Percentiles rank a stretch among this genome's conserved stretches.
Conservation (phyloP, 129 eudicot genomes). For the Escallonia rubra region DNA sequence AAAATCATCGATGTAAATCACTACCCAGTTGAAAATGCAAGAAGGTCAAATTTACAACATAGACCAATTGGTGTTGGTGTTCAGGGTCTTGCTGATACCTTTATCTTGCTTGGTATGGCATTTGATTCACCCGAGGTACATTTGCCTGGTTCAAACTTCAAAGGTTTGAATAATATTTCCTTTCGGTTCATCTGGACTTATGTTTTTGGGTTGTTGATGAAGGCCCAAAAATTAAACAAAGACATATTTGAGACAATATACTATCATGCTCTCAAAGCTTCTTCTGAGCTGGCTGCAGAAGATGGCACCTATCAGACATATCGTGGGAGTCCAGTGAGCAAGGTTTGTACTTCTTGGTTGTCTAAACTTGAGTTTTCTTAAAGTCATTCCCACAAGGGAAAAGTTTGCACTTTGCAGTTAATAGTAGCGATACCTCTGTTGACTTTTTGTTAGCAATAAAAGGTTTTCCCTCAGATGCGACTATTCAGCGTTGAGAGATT, state of each 20-base stretch:
- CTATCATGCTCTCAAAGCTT: conserved; percentile 47
- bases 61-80: conserved; percentile 77
- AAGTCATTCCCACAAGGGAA: too few species aligned
- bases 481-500: not conserved
- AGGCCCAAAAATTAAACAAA: conserved; percentile 59
- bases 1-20: conserved; percentile 52
- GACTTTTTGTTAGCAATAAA: not conserved
- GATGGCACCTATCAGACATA: conserved; percentile 58
- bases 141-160: not conserved
- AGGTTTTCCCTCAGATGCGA: not conserved
- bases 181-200: not conserved
- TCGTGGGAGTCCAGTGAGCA: conserved; percentile 45
- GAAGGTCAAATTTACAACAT: conserved; percentile 52
- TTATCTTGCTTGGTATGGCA: conserved; percentile 66
- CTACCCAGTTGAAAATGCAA: conserved; percentile 67
- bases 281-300: conserved; percentile 41
- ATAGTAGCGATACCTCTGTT: not conserved
- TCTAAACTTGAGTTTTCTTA: not conserved
- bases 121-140: conserved; percentile 74
- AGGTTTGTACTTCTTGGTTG: conserved; percentile 24
- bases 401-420: not conserved
- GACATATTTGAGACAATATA: conserved; percentile 61
- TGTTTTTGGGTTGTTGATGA: not conserved
- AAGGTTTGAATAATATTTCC: not conserved
- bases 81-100: conserved; percentile 74